Base-by-base conservation (phyloP, 2,329 filamentous ascomycete genomes). In the Celoporthe dispersa region DNA sequence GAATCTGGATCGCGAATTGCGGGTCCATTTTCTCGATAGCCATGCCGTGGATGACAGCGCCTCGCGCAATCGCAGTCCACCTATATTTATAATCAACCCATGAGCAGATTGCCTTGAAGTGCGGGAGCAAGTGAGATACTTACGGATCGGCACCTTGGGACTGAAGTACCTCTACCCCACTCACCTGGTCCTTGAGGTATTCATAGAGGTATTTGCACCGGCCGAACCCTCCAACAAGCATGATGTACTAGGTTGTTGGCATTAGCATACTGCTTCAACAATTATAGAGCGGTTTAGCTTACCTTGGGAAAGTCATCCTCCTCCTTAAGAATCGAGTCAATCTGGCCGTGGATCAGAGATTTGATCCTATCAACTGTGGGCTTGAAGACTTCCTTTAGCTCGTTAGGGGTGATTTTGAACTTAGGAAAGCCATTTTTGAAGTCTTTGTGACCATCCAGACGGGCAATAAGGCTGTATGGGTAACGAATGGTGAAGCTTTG, bases 221-320 rank as follows among this genome's bases (percentile, higher is more conserved):
- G 0, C 82, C 81, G 6, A 84, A 80, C 0, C 81, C 82, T 0
- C 82, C 82, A 0, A 80, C 81, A 0, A 84, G 75, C 1, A 82
- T 75, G 6, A 83, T 66, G 33, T 78, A 79, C 82, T 83, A 7
- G 53, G 1, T 19, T 1, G 7, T 3, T 2, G 9, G 22, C 7
- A 8, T 60, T 14, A 37, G 7, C 9, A 11, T 9, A 37, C 9
- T 37, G 16, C 11, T 12, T 22, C 1, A 19, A 33, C 28, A 22
- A 1, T 22, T 60, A 12, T 2, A 22, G 57, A 60, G 33, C 25
- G 22, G 2, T 37, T 9, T 3, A 55, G 1, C 62, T 44, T 62
- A 80, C 80, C 71, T 78, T 79, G 2, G 79, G 78, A 3, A 37
- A 0, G 0, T 68, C 53, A 0, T 41, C 44, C 1, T 74, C 70